Evolutionary conservation across 2,329 filamentous ascomycete species (phyloP).

Genomic region (Exophiala aquamarina): DNA sequence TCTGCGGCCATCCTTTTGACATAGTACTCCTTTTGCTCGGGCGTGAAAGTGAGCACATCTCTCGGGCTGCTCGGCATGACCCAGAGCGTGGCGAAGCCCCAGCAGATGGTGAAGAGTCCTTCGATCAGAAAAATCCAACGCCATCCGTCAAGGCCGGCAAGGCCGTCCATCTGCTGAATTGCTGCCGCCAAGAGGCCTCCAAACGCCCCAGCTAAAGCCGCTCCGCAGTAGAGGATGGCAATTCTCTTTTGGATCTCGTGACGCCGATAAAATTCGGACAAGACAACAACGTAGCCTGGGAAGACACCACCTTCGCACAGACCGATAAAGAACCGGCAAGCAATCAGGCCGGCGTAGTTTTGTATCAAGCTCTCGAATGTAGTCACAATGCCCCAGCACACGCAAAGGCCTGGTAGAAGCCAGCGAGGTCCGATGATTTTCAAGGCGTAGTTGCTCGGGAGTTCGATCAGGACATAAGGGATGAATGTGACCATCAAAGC

Average conservation of each 20-base stretch:
- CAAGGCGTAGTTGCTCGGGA: constrained; percentile 61
- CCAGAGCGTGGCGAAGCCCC: constrained; percentile 42
- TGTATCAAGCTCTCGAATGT: constrained; percentile 51
- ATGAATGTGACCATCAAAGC: constrained; percentile 63
- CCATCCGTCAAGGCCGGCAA: constrained; percentile 47
- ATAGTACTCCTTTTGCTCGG: constrained; percentile 10
- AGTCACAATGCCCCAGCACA: constrained; percentile 49
- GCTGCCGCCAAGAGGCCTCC: constrained; percentile 16
- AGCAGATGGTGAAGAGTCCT: constrained; percentile 42
- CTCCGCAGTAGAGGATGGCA: constrained; percentile 4
- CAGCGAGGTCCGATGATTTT: constrained; percentile 45
- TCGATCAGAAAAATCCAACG: constrained; percentile 56
- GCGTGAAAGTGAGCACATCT: constrained; percentile 7
- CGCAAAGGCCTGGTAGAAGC: constrained; percentile 17
- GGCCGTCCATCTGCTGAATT: constrained; percentile 47
- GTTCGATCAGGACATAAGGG: constrained; percentile 38
- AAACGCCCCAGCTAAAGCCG: constrained; percentile 15
- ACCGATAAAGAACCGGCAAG: constrained; percentile 23
- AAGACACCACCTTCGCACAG: constrained; percentile 19
- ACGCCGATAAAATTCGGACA: constrained; percentile 9
- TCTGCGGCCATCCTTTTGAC: constrained; percentile 36
- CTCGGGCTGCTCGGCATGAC: constrained; percentile 42
- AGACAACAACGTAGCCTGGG: constrained; percentile 5
- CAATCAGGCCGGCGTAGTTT: constrained; percentile 46
- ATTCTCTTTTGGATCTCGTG: constrained; percentile 9